phyloP scores from a whole-genome alignment of 805 yeast genomes.

The Yamadazyma akitaensis region DNA sequence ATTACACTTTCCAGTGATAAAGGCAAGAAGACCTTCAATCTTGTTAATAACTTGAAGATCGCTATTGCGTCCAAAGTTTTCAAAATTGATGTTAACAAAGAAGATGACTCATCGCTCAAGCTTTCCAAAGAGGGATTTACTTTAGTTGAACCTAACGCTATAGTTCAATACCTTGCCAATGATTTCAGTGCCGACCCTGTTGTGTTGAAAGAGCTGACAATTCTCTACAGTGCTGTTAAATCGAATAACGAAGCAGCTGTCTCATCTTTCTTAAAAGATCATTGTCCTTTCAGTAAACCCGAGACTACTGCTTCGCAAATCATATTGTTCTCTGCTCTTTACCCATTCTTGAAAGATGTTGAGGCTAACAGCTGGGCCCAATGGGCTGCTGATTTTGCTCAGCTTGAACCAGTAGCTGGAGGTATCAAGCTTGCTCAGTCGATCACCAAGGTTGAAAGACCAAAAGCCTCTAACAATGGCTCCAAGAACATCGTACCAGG shows the following conservation, averaged over 20 bases:
- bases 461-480: slow-evolving; percentile 40
- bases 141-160: slow-evolving; percentile 64
- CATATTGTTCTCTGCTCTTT: slow-evolving; percentile 57
- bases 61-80: slow-evolving; percentile 39
- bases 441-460: slow-evolving; percentile 42
- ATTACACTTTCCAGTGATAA: slow-evolving; percentile 17
- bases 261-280: slow-evolving; percentile 15
- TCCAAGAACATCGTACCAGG: slow-evolving; percentile 30
- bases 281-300: slow-evolving; percentile 17
- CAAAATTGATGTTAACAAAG: slow-evolving; percentile 15
- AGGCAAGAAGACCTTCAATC: slow-evolving; percentile 22
- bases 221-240: slow-evolving; percentile 40
- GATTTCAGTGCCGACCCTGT: slow-evolving; percentile 40
- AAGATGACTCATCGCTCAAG: slow-evolving; percentile 22
- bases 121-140: slow-evolving; percentile 43
- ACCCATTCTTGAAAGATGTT: slow-evolving; percentile 35
- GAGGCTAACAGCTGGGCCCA: slow-evolving; percentile 14
- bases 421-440: slow-evolving; percentile 48
- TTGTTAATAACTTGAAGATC: slow-evolving; percentile 42
- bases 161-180: slow-evolving; percentile 57
- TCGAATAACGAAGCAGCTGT: slow-evolving; percentile 27
- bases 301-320: slow-evolving; percentile 50
- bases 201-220: slow-evolving; percentile 43
- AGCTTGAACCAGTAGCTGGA: slow-evolving; percentile 35
- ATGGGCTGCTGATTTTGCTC: slow-evolving; percentile 45